Percentiles rank a stretch among this genome's conserved stretches.
These are phyloP conservation scores for Ophiocordyceps australis DNA, from an alignment of 2,329 filamentous ascomycete species.

Conservation along the genomic window DNA sequence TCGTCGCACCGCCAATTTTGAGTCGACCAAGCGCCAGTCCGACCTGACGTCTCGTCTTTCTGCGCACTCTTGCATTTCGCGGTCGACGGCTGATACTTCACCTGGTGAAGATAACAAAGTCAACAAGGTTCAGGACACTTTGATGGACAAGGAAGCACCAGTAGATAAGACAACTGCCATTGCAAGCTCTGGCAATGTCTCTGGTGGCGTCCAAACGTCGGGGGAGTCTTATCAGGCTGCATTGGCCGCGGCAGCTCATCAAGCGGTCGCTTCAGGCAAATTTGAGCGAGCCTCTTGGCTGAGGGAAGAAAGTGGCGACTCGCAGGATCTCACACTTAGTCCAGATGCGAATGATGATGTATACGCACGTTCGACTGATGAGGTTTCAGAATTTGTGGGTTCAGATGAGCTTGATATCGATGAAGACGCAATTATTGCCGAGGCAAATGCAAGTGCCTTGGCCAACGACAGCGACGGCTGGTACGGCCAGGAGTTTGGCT, in stretches of 20 bases:
- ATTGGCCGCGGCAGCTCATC: constrained; percentile 62
- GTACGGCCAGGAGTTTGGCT: constrained; percentile 93
- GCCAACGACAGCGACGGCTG: constrained; percentile 87
- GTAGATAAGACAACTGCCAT: too few species aligned
- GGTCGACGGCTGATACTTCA: constrained; percentile 35
- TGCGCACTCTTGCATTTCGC: constrained; percentile 20
- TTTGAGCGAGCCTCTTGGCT: constrained; percentile 42
- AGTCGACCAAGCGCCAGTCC: constrained; percentile 22
- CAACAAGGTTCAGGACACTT: constrained; percentile 1
- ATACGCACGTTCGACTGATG: constrained; percentile 24
- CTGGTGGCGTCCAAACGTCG: constrained; percentile 5
- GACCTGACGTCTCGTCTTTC: constrained; percentile 26
- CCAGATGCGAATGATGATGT: constrained; percentile 21
- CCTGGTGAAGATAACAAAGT: constrained; percentile 18
- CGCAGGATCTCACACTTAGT: not conserved
- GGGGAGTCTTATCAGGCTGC: constrained; percentile 64
- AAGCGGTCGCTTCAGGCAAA: constrained; percentile 58
- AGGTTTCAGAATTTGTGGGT: constrained; percentile 39
- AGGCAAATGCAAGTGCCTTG: constrained; percentile 83
- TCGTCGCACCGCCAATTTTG: constrained; percentile 15
- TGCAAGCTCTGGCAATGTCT: too few species aligned
- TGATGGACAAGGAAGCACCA: not conserved
- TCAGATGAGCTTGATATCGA: constrained; percentile 50
- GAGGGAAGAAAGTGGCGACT: constrained; percentile 7
- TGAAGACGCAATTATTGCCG: constrained; percentile 84